Percentiles rank a stretch among this genome's conserved stretches.
Conservation (phyloP, 2,329 filamentous ascomycete genomes). For the Colletotrichum brevisporum region DNA sequence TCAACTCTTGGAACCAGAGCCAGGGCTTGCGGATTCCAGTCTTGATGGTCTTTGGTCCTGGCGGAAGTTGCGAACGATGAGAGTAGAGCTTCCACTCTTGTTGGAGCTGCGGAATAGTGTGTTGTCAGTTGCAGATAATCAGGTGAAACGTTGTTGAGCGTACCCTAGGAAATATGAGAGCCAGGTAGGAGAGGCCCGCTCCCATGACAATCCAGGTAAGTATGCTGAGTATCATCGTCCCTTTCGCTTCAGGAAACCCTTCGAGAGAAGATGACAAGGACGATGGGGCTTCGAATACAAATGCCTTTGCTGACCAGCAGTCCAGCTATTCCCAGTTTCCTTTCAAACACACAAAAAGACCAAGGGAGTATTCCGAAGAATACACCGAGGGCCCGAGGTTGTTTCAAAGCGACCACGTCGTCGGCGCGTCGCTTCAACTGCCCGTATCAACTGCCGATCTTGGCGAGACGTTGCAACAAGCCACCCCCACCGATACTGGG, state of each 20-base stretch:
- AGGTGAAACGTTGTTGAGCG: not conserved
- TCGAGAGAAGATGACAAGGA: too few relatives aligned
- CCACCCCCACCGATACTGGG: slow-evolving; percentile 19
- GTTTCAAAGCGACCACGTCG: not conserved
- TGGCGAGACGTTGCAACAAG: slow-evolving; percentile 30
- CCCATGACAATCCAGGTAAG: slow-evolving; percentile 42
- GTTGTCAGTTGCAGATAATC: not conserved
- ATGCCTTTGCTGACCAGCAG: too few relatives aligned
- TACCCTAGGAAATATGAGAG: slow-evolving; percentile 48
- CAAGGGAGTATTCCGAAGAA: too few relatives aligned
- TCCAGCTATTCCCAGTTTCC: too few relatives aligned
- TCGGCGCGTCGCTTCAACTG: slow-evolving; percentile 13
- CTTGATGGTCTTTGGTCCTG: slow-evolving; percentile 53
- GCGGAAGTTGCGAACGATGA: slow-evolving; percentile 55
- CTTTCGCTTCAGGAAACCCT: too few relatives aligned
- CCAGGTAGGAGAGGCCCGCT: slow-evolving; percentile 44
- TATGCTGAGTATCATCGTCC: slow-evolving; percentile 20
- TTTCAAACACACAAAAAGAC: too few relatives aligned
- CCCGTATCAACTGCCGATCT: slow-evolving; percentile 43
- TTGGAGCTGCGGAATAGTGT: slow-evolving; percentile 46
- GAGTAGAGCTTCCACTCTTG: slow-evolving; percentile 57
- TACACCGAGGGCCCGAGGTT: slow-evolving; percentile 7
- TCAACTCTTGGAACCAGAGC: slow-evolving; percentile 58
- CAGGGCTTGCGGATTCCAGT: slow-evolving; percentile 57
- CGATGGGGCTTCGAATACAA: too few relatives aligned